Base-by-base conservation (phyloP, 1,284 basidiomycete species). In the Agroathelia rolfsii region DNA sequence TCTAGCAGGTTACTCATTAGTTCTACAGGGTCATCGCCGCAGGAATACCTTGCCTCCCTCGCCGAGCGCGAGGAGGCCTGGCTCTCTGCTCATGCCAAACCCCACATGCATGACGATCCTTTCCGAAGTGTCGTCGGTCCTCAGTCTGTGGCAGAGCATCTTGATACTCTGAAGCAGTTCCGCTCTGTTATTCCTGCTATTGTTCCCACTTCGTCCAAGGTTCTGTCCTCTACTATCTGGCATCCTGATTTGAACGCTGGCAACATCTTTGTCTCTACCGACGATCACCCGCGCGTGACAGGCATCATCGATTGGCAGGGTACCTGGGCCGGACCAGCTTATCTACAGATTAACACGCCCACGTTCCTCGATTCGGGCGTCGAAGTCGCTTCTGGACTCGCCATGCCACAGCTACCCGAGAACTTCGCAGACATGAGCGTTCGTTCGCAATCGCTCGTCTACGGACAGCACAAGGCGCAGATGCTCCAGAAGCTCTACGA, bases 241-340 rank as follows among this genome's bases (percentile, higher is more conserved):
- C 56, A 60, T 39, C 48, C 50, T 8, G 53, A 58, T 35, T 29
- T 58, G 8, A 45, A 43, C 19, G 41, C 30, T 8, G 29, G 35
- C 8, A 59, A 59, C 41, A 34, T 59, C 31, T 42, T 58, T 17
- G 42, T 57, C 16, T 37, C 47, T 17, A 36, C 37, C 3, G 28
- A 30, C 6, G 36, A 41, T 1, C 29, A 38, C 12, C 37, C 30
- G 40, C 19, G 35, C 34, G 13, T 58, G 15, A 35, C 37, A 8
- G 39, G 44, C 16, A 40, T 56, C 31, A 50, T 58, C 23, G 54
- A 56, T 40, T 57, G 54, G 56, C 53, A 57, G 31, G n/a, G n/a
- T n/a, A n/a, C n/a, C 24, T 42, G 40, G 41, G 40, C 40, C 7
- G 41, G 40, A 19, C 41, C 41, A n/a, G 35, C 35, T 3, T 42